Conservation (phyloP, 148 eudicot species). For the Camellia lanceoleosa region DNA sequence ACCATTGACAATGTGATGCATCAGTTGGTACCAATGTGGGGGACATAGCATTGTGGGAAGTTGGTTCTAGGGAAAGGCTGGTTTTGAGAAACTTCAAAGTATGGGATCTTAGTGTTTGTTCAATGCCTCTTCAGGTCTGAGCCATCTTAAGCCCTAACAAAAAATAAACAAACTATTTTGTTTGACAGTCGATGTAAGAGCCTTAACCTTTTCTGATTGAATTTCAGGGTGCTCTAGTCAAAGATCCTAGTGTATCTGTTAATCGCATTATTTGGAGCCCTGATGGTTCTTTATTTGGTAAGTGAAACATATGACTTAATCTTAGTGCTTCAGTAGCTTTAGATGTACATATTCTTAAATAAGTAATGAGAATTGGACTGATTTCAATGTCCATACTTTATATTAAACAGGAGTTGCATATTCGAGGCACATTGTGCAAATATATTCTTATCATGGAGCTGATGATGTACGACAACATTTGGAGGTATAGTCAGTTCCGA, state of each 20-base stretch:
- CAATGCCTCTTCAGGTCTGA: constrained; percentile 64
- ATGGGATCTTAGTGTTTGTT: constrained; percentile 63
- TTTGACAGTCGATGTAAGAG: background rate
- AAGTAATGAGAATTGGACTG: background rate
- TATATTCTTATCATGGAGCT: constrained; percentile 66
- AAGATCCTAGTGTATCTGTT: constrained; percentile 75
- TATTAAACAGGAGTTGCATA: constrained; percentile 73
- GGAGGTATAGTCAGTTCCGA: constrained; percentile 50
- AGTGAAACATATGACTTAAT: constrained; percentile 15
- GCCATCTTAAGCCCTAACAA: background rate
- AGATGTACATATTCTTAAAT: no score
- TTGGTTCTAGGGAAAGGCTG: constrained; percentile 70
- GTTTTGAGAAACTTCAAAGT: constrained; percentile 65
- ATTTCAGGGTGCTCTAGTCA: constrained; percentile 63
- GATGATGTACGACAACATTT: constrained; percentile 63
- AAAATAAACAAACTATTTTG: background rate
- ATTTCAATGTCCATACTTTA: background rate
- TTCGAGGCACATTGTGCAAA: constrained; percentile 75
- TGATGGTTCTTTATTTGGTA: constrained; percentile 87
- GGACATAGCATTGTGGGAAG: constrained; percentile 84
- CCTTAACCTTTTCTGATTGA: constrained; percentile 7
- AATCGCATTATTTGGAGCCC: constrained; percentile 95
- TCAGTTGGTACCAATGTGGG: constrained; percentile 83
- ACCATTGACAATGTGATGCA: constrained; percentile 6
- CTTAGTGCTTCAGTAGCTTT: background rate